Evolutionary conservation across 2,329 filamentous ascomycete genomes (phyloP).

Genomic region (Paradendryphiella salina): DNA sequence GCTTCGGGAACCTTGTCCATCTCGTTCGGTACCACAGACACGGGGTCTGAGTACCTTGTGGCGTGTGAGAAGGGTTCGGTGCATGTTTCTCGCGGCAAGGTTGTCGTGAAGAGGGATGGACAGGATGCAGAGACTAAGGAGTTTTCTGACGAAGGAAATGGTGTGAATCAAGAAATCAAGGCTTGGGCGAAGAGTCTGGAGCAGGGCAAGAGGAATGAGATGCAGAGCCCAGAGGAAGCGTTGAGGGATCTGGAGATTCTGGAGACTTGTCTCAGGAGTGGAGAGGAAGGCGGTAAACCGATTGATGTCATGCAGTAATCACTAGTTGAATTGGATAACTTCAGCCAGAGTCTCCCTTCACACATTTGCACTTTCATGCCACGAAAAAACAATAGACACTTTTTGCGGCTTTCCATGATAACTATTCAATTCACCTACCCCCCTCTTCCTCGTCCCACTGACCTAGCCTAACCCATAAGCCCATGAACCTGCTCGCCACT

Average conservation of each 20-base stretch:
- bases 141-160: slow-evolving; percentile 55
- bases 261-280: slow-evolving; percentile 49
- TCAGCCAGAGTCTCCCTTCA: no score
- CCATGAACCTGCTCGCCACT: slow-evolving; percentile 35
- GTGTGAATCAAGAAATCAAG: slow-evolving; percentile 63
- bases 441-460: neutral
- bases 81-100: slow-evolving; percentile 51
- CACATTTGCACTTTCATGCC: no score
- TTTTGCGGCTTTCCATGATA: no score
- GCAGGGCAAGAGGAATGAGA: slow-evolving; percentile 54
- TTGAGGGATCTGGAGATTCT: slow-evolving; percentile 63
- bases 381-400: neutral
- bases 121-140: slow-evolving; percentile 46
- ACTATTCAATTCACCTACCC: neutral
- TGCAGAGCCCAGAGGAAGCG: slow-evolving; percentile 61
- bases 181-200: slow-evolving; percentile 62
- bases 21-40: slow-evolving; percentile 62
- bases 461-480: slow-evolving; percentile 23
- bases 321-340: no score
- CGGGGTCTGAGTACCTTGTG: slow-evolving; percentile 59
- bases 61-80: slow-evolving; percentile 63
- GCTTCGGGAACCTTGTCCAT: slow-evolving; percentile 60
- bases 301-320: slow-evolving; percentile 25
- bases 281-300: slow-evolving; percentile 44
- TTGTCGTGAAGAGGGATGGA: slow-evolving; percentile 29